Percentiles rank a stretch among this genome's conserved stretches.
phyloP scores from a whole-genome alignment of 495 filamentous ascomycete species.

The Clavariopsis aquatica region DNA sequence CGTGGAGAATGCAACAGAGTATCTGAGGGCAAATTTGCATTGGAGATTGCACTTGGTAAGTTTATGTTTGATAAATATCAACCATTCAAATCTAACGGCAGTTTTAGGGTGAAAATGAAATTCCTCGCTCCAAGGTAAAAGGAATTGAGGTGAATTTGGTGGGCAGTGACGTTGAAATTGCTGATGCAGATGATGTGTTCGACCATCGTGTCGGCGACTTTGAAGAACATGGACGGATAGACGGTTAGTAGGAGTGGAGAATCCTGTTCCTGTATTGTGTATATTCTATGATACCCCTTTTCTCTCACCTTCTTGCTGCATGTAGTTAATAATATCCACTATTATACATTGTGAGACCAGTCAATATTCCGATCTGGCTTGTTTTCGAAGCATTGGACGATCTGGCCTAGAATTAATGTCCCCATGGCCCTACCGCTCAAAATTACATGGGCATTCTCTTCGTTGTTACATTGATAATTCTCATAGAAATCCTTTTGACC shows the following conservation, averaged over 20 bases:
- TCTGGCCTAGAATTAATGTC: no score
- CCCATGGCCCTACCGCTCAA: no score
- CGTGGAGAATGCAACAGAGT: background rate
- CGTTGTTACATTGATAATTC: no score
- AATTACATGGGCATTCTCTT: no score
- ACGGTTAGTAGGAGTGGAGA: background rate
- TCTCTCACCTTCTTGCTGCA: background rate
- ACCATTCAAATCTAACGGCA: background rate
- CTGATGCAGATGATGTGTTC: slow-evolving; percentile 2
- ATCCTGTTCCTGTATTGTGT: background rate
- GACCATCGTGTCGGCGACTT: slow-evolving; percentile 3
- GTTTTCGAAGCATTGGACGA: no score
- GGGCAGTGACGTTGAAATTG: background rate
- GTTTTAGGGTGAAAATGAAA: background rate
- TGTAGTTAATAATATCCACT: background rate
- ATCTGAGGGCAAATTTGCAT: slow-evolving; percentile 4
- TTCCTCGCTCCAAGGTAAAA: background rate
- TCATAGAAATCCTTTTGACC: no score
- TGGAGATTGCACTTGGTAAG: slow-evolving; percentile 2
- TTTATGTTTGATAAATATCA: background rate
- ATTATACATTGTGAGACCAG: no score
- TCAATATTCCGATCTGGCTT: no score
- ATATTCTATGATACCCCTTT: slow-evolving; percentile 2
- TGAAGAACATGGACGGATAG: background rate
- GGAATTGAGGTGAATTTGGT: slow-evolving; percentile 6